Evolutionary conservation across 108 stramenopile genomes (phyloP), one percentile per base, ranked within the genome.

Genomic region (Fistulifera pelliculosa): DNA sequence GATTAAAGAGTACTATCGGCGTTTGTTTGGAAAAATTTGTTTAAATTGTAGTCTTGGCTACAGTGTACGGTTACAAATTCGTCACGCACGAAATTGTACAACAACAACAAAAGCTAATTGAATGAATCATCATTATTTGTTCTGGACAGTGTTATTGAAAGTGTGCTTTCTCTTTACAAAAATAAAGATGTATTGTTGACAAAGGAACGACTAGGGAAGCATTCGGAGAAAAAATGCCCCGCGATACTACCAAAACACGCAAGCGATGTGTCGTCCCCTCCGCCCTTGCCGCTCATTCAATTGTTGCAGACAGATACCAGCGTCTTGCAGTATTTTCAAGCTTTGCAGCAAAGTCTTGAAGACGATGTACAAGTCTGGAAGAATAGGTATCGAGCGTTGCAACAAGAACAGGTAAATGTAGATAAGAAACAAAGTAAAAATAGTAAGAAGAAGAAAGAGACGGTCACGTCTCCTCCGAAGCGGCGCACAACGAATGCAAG

Each of bases 321-420:
- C 0, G 88, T 85, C 8, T 53, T 81, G 17, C 25, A 47, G 2
- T 90, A 85, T 54, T 85, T 90, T 61, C 45, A 54, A 41, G 61
- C 81, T 7, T 53, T 90, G 45, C 81, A 85, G 54, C 61, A 54
- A 23, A 83, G 83, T 66, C 54, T 85, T 15, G 73, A 74, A 43
- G 77, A 74, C 25, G 88, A 90, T 65, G 83, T 85, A 0, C 60
- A 62, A 13, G 71, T 74, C 48, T 90, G 88, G 88, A 83, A 81
- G 50, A 43, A 54, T 16, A 68, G 80, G 26, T 76, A 79, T 1
- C 43, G 47, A 31, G 3, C 54, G 13, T 73, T 61, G 27, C 27
- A 59, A 60, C 11, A 59, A 47, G 19, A 24, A 47, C 13, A 35
- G 4, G 44, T 22, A 23, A 17, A 58, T 7, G 15, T 4, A 4